A percentile compares a stretch with the other conserved stretches of the same genome.
Evolutionary conservation across 202 grass and related monocot genomes (phyloP).

Genomic region (Panicum hallii): DNA sequence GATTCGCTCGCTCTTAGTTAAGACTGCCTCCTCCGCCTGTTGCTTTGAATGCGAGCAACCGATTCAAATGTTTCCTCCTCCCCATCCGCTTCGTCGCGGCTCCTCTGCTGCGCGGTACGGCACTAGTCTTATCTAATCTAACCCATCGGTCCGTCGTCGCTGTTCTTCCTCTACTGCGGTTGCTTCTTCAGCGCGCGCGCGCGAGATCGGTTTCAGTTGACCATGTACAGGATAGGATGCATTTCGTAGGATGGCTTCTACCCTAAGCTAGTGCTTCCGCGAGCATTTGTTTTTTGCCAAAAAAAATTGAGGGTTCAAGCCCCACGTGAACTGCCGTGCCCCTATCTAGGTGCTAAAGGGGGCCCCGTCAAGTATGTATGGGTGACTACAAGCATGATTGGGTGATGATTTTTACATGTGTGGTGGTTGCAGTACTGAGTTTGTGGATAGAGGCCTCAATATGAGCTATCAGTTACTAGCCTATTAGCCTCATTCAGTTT

Average conservation of each 20-base stretch:
- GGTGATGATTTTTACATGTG: neutral
- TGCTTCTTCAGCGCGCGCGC: neutral
- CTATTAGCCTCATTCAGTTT: neutral
- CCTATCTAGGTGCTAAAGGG: neutral
- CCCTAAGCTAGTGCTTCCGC: neutral
- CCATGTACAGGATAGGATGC: neutral
- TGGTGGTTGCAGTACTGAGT: neutral
- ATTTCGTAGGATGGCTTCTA: neutral
- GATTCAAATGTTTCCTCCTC: neutral
- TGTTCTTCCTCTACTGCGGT: neutral
- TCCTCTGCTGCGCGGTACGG: constrained; percentile 11
- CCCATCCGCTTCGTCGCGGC: neutral
- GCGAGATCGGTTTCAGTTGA: constrained; percentile 27
- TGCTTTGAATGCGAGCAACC: constrained; percentile 19
- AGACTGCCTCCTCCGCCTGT: neutral
- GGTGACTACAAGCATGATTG: constrained; percentile 17
- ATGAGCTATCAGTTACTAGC: neutral
- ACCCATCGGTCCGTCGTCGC: neutral
- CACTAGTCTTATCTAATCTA: neutral
- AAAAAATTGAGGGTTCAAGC: neutral
- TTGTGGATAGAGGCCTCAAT: neutral
- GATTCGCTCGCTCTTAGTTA: neutral
- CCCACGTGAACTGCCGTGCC: neutral
- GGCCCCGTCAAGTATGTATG: neutral
- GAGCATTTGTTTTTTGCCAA: neutral